A percentile compares a stretch with the other conserved stretches of the same genome.
Evolutionary conservation across 345 rosid genomes (phyloP).

Genomic region (Brassica juncea): DNA sequence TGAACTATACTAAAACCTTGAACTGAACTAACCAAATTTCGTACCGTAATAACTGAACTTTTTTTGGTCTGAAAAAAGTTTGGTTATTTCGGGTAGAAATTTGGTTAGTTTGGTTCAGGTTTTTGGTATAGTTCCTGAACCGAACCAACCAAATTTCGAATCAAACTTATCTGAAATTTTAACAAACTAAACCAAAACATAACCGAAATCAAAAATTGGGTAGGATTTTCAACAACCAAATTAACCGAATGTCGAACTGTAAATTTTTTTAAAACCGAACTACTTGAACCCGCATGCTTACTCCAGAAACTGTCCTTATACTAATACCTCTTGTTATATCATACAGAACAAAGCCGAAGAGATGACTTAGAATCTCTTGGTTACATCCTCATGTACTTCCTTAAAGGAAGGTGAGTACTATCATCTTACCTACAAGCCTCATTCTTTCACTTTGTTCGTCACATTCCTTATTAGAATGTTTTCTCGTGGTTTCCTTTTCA

Average conservation of each 20-base stretch:
- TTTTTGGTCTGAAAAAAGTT: too few relatives aligned
- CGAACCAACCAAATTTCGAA: too few relatives aligned
- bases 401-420: slow-evolving; percentile 82
- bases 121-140: too few relatives aligned
- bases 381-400: slow-evolving; percentile 90
- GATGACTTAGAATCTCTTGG: slow-evolving; percentile 99
- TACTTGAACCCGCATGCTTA: not conserved
- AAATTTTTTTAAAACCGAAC: not conserved
- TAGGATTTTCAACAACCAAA: not conserved
- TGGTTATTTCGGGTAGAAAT: too few relatives aligned
- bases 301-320: not conserved
- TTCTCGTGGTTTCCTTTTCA: slow-evolving; percentile 25
- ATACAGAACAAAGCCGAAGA: slow-evolving; percentile 93
- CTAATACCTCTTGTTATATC: not conserved
- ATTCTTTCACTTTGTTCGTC: slow-evolving; percentile 8
- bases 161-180: not conserved
- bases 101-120: too few relatives aligned
- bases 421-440: not conserved
- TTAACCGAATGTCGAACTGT: not conserved
- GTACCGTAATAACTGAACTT: too few relatives aligned
- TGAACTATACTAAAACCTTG: too few relatives aligned
- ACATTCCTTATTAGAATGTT: slow-evolving; percentile 2
- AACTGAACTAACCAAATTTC: too few relatives aligned
- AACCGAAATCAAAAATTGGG: not conserved
- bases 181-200: not conserved